Evolutionary conservation across 805 yeast species (phyloP).

Genomic region (Middelhovenomyces tepae): DNA sequence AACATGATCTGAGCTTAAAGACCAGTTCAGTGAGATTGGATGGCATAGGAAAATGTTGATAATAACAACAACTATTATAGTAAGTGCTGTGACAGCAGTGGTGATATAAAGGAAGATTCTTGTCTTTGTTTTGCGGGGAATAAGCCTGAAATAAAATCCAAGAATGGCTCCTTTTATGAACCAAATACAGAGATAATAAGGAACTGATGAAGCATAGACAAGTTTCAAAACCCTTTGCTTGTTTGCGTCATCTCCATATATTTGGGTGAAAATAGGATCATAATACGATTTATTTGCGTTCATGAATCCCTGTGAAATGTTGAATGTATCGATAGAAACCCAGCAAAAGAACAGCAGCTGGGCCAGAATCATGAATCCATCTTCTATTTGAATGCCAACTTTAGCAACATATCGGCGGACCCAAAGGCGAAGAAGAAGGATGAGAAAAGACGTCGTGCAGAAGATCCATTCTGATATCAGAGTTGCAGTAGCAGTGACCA

Average conservation of each 20-base stretch:
- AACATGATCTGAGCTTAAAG: conserved; percentile 9
- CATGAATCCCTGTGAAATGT: conserved; percentile 18
- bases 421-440: conserved; percentile 15
- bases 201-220: conserved; percentile 19
- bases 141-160: conserved; percentile 20
- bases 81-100: conserved; percentile 9
- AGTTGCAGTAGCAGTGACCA: conserved; percentile 1
- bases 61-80: conserved; percentile 13
- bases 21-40: conserved; percentile 21
- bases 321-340: conserved; percentile 19
- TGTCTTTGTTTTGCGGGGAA: conserved; percentile 17
- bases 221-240: conserved; percentile 16
- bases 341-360: conserved; percentile 18
- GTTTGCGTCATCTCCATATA: conserved; percentile 9
- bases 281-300: conserved; percentile 6
- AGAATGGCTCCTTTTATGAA: conserved; percentile 19
- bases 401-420: conserved; percentile 15
- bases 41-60: conserved; percentile 18
- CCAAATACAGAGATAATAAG: conserved; percentile 21
- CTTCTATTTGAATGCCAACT: conserved; percentile 20
- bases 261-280: conserved; percentile 10
- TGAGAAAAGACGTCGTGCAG: conserved; percentile 11
- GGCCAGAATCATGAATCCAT: conserved; percentile 15
- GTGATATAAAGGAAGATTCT: conserved; percentile 15
- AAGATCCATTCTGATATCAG: conserved; percentile 18